Percentiles rank a stretch among this genome's conserved stretches.
phyloP scores from a whole-genome alignment of 192 early-diverging fungal species.

The Rhizoclosmatium globosum region DNA sequence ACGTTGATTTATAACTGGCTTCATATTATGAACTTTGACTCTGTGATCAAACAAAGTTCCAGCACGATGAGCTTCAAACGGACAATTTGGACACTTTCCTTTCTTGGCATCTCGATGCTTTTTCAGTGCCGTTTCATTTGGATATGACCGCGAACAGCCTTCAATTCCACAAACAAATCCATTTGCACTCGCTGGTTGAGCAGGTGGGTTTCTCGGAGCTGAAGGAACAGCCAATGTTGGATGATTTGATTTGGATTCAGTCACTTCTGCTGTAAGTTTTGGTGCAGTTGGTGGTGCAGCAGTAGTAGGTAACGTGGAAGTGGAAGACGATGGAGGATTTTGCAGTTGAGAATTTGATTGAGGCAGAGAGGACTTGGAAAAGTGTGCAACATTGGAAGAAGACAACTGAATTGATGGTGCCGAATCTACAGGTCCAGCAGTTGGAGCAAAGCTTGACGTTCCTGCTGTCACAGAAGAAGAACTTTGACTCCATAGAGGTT shows the following conservation, averaged over 20 bases:
- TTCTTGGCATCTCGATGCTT: conserved; percentile 14
- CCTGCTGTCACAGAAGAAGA: too few species aligned
- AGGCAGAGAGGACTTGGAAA: too few species aligned
- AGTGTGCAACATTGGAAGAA: too few species aligned
- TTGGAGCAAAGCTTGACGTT: too few species aligned
- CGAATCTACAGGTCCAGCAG: too few species aligned
- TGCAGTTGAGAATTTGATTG: too few species aligned
- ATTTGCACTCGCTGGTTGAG: neutral
- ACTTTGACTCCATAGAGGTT: too few species aligned
- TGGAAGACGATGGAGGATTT: neutral
- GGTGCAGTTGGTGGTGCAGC: neutral
- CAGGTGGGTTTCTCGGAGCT: neutral
- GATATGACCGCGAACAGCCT: conserved; percentile 25
- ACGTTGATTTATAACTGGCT: neutral
- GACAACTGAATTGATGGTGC: too few species aligned
- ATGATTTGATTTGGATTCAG: neutral
- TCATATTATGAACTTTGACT: neutral
- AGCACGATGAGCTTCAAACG: neutral
- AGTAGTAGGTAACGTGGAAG: neutral
- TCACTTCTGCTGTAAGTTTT: neutral
- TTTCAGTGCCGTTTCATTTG: neutral
- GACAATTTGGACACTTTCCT: conserved; percentile 12
- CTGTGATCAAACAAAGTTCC: neutral
- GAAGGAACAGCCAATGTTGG: neutral
- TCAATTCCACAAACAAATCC: neutral